Conservation (phyloP, 352 stramenopile genomes). For the Phytophthora kernoviae region DNA sequence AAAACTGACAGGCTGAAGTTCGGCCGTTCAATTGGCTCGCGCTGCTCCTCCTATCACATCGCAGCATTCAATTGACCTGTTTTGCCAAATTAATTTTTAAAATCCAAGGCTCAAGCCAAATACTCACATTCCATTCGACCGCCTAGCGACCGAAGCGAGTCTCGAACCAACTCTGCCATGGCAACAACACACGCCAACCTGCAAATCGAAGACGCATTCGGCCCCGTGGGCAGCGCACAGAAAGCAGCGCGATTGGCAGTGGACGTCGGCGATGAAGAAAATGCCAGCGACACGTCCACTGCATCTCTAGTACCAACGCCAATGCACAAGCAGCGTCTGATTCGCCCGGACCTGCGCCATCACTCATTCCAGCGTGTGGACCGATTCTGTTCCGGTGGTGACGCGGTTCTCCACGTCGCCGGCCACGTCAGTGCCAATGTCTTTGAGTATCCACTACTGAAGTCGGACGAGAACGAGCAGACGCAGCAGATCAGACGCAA, state of each 20-base stretch:
- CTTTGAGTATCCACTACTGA: constrained; percentile 66
- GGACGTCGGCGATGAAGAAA: constrained; percentile 27
- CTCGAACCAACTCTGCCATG: neutral
- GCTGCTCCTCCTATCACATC: too few species aligned
- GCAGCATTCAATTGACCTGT: too few species aligned
- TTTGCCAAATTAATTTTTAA: too few species aligned
- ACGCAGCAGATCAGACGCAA: constrained; percentile 17
- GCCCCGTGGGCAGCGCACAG: constrained; percentile 4
- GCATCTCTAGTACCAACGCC: constrained; percentile 24
- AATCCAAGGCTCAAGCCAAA: too few species aligned
- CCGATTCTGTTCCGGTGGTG: constrained; percentile 57
- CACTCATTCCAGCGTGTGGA: constrained; percentile 45
- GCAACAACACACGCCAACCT: constrained; percentile 32
- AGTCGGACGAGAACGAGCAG: constrained; percentile 8
- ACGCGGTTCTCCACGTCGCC: constrained; percentile 63
- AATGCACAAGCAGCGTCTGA: constrained; percentile 13
- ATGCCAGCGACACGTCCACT: constrained; percentile 32
- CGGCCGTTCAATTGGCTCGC: too few species aligned
- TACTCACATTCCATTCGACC: constrained; percentile 13
- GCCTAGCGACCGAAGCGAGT: constrained; percentile 1
- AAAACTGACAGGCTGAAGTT: too few species aligned
- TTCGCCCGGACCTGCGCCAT: constrained; percentile 29
- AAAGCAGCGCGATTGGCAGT: constrained; percentile 22
- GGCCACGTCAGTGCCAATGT: constrained; percentile 64
- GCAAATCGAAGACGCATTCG: constrained; percentile 39